Conservation (phyloP, 495 filamentous ascomycete species). For the Viridothelium virens region DNA sequence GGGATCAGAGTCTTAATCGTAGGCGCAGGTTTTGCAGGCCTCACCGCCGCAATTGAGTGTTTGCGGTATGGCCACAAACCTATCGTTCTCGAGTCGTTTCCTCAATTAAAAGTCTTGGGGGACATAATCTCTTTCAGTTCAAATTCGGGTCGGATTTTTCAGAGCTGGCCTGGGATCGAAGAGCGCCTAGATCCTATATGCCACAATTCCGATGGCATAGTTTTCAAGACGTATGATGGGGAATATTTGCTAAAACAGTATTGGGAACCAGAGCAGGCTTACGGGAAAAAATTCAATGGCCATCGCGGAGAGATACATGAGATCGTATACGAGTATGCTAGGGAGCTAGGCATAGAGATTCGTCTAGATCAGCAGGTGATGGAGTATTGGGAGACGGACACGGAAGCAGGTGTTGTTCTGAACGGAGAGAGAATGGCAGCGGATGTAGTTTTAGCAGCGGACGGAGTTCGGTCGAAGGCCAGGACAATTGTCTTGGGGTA, state of each 20-base stretch:
- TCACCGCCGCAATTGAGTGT: constrained; percentile 57
- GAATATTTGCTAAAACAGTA: constrained; percentile 36
- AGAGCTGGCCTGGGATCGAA: constrained; percentile 43
- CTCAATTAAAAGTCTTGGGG: constrained; percentile 49
- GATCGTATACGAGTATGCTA: constrained; percentile 51
- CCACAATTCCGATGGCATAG: constrained; percentile 40
- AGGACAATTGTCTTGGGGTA: constrained; percentile 54
- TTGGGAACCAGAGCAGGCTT: constrained; percentile 34
- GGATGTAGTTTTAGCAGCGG: constrained; percentile 55
- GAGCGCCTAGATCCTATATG: constrained; percentile 44
- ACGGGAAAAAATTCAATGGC: constrained; percentile 48
- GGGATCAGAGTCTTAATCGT: constrained; percentile 56
- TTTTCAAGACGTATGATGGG: constrained; percentile 39
- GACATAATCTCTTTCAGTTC: constrained; percentile 59
- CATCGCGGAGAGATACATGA: constrained; percentile 57
- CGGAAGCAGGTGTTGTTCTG: constrained; percentile 47
- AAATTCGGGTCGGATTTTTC: constrained; percentile 39
- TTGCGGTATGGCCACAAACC: constrained; percentile 57
- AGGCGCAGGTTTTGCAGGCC: constrained; percentile 55
- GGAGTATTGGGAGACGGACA: constrained; percentile 54
- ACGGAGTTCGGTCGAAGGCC: constrained; percentile 54
- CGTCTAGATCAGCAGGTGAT: constrained; percentile 47
- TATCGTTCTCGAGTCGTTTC: constrained; percentile 50
- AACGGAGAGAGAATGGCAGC: constrained; percentile 45
- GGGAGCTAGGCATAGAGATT: constrained; percentile 49